Evolutionary conservation across 108 stramenopile genomes (phyloP).

Genomic region (Fragilariopsis cylindrus): DNA sequence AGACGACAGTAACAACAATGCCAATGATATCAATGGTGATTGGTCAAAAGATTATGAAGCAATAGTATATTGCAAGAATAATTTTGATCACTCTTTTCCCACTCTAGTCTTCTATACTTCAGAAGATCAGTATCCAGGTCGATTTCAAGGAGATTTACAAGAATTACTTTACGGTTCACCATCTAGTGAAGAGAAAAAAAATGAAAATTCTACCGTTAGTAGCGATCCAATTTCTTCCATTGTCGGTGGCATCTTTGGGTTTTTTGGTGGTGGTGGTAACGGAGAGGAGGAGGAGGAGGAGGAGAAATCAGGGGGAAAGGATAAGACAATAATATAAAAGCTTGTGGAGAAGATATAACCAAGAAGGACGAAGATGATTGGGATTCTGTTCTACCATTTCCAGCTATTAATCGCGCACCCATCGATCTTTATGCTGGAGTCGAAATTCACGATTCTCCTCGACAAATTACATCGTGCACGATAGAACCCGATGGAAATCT

Average conservation of each 20-base stretch:
- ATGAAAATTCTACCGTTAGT: slow-evolving; percentile 10
- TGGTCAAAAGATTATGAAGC: slow-evolving; percentile 42
- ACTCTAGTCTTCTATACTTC: slow-evolving; percentile 55
- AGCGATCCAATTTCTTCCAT: slow-evolving; percentile 13
- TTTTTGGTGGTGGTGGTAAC: slow-evolving; percentile 15
- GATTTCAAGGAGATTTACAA: slow-evolving; percentile 14
- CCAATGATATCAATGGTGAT: slow-evolving; percentile 6
- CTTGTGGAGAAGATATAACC: neutral
- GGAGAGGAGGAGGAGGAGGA: slow-evolving; percentile 1
- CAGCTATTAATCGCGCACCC: slow-evolving; percentile 38
- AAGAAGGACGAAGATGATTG: slow-evolving; percentile 10
- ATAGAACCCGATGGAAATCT: slow-evolving; percentile 73
- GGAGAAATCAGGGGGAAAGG: neutral
- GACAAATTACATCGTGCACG: slow-evolving; percentile 55
- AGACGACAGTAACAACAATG: neutral
- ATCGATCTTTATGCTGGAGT: slow-evolving; percentile 37
- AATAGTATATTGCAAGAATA: slow-evolving; percentile 30
- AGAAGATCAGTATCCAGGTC: slow-evolving; percentile 48
- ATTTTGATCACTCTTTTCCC: slow-evolving; percentile 41
- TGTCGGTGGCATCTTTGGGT: slow-evolving; percentile 32
- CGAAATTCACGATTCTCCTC: slow-evolving; percentile 74
- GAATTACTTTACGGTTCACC: slow-evolving; percentile 17
- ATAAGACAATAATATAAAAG: neutral
- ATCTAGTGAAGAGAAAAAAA: slow-evolving; percentile 10
- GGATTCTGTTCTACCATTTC: slow-evolving; percentile 48